Base-by-base conservation (phyloP, 306 rosid genomes). In the Quercus bicolor region DNA sequence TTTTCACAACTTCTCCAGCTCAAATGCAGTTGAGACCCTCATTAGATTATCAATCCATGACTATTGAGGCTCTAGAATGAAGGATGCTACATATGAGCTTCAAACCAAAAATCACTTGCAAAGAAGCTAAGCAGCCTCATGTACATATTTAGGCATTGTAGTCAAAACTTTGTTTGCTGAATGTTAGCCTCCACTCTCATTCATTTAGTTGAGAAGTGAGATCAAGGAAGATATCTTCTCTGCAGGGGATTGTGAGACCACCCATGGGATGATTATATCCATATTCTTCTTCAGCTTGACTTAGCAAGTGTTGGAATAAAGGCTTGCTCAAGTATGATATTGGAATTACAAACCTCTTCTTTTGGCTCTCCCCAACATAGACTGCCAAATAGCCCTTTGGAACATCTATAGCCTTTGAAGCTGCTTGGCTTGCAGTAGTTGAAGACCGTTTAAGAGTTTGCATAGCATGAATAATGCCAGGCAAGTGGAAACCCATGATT, bases 321-420 rank as follows among this genome's bases (percentile, higher is more conserved):
- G 87, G 83, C 29, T 86, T 74, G 45, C 84, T 84, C 79, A 88
- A 70, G 81, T 74, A 80, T 15, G 82, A 61, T 43, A 82, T 28
- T 0, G 87, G 91, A 64, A 90, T 77, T 76, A 78, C 73, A 57
- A 76, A 85, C 70, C 86, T 37, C 85, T 77, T 88, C 60, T 66
- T 84, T 37, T 84, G 78, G 75, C 56, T 77, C 29, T 75, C 86
- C 19, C 91, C 88, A 24, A 88, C 89, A 21, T 88, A 89, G 1
- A 88, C 86, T 0, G 92, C 89, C 59, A 86, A 65, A 59, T 81
- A 60, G 29, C 88, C 91, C 75, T 87, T 85, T 55, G 88, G 87
- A 10, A 91, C 79, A 51, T 78, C 84, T 11, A 14, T 34, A 55
- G 20, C 1, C 57, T 77, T 77, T 13, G 59, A 31, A 60, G 56